Percentiles rank a stretch among this genome's conserved stretches.
phyloP scores from a whole-genome alignment of 495 filamentous ascomycete genomes.

The Talaromyces wortmannii region DNA sequence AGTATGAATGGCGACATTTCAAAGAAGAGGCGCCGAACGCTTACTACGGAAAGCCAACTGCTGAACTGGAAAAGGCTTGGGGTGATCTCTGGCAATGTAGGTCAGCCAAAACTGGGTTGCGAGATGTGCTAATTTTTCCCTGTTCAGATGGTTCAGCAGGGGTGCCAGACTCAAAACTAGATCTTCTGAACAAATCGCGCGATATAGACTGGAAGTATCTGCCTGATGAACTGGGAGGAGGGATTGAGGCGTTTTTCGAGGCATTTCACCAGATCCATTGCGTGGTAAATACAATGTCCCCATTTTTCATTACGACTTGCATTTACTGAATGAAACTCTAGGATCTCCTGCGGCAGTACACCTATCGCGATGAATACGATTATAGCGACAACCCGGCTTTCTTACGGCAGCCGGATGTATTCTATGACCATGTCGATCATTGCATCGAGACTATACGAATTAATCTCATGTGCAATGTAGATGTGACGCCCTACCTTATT shows the following conservation, averaged over 20 bases:
- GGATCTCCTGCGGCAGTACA: background rate
- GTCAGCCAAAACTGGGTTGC: background rate
- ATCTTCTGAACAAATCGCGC: background rate
- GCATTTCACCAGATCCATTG: background rate
- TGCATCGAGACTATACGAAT: background rate
- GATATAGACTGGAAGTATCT: background rate
- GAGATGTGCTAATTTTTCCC: background rate
- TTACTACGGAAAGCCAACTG: background rate
- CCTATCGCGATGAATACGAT: background rate
- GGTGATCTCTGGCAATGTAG: background rate
- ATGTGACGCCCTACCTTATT: background rate
- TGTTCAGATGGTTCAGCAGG: background rate
- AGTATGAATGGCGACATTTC: background rate
- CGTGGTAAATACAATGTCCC: background rate
- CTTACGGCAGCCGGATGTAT: background rate
- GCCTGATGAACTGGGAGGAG: background rate
- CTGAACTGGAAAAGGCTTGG: background rate
- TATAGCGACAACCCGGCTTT: background rate
- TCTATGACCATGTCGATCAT: background rate
- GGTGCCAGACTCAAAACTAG: background rate
- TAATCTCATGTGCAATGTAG: background rate
- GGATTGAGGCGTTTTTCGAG: background rate
- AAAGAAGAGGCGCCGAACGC: background rate
- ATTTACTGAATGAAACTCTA: background rate
- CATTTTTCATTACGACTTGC: background rate